Base-by-base conservation (phyloP, 2,329 filamentous ascomycete species). In the Diaporthe aspalathi region DNA sequence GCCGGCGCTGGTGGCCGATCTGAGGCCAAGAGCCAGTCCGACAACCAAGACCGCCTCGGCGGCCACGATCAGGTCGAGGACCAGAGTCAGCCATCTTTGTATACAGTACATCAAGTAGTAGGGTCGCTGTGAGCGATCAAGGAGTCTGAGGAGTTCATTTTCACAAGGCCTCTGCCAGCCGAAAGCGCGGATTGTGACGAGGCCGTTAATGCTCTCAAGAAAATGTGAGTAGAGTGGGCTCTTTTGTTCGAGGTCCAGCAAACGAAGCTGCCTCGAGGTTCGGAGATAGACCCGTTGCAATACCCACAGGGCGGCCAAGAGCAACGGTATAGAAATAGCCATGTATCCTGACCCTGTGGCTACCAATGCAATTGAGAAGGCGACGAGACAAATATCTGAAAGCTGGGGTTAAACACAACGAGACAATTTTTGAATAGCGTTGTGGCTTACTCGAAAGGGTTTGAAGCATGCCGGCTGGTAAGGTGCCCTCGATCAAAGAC, bases 81-180 rank as follows among this genome's bases (percentile, higher is more conserved):
- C 85, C 2, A 89, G 76, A 1, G 80, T 84, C 0, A 88, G 81
- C 87, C 86, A 89, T 27, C 84, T 79, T 73, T 88, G 86, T 5
- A 88, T 82, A 47, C 82, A 84, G 49, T 84, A 81, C 11, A 88
- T 80, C 8, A 86, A 78, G 73, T 85, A 89, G 57, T 83, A 83
- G 1, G 87, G 85, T 12, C 81, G 79, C 68, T 88, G 86, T 0
- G 85, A 84, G 8, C 78, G 74, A 65, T 88, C 84, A 9, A 86
- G 76, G 63, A 80, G 77, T 2, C 2, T 6, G 0, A 74, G 53
- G 63, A 78, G 76, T 2, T 76, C 71, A 0, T 35, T 5, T 0
- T 70, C 70, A 1, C 74, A 72, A 5, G 77, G 76, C 9, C 77
- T 74, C 40, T 81, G 76, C 83, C 85, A 86, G 9, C 82, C 82